Evolutionary conservation across 2,329 filamentous ascomycete species (phyloP).

Genomic region (Alternaria longipes): DNA sequence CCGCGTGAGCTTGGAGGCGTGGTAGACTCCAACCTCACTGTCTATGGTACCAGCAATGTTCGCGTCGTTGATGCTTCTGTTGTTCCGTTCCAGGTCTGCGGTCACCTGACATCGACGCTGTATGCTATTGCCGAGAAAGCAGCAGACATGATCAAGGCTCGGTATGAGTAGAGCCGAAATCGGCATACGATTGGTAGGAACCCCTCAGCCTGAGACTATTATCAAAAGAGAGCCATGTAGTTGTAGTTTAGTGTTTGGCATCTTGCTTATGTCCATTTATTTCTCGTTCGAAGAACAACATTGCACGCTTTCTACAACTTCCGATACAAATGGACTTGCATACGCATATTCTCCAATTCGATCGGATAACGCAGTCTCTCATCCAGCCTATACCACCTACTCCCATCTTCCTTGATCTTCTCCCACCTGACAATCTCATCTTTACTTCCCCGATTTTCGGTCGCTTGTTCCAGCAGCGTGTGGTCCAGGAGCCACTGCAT

Average conservation of each 20-base stretch:
- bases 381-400: slow-evolving; percentile 81
- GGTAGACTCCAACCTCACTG: slow-evolving; percentile 1
- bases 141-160: slow-evolving; percentile 2
- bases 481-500: slow-evolving; percentile 95
- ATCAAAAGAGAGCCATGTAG: background rate
- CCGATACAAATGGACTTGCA: slow-evolving; percentile 85
- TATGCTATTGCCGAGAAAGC: slow-evolving; percentile 6
- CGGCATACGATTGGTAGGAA: background rate
- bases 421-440: slow-evolving; percentile 65
- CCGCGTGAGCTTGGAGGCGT: slow-evolving; percentile 1
- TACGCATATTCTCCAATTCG: slow-evolving; percentile 91
- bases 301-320: slow-evolving; percentile 9
- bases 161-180: background rate
- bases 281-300: background rate
- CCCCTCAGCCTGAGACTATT: no score
- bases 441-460: slow-evolving; percentile 20
- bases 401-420: slow-evolving; percentile 78
- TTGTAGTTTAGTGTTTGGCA: no score
- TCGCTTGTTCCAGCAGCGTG: slow-evolving; percentile 65
- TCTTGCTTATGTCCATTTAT: background rate
- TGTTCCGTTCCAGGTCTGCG: background rate
- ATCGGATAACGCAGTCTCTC: slow-evolving; percentile 78
- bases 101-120: slow-evolving; percentile 2
- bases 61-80: slow-evolving; percentile 6
- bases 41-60: slow-evolving; percentile 4